Evolutionary conservation across 1,284 basidiomycete species (phyloP).

Genomic region (Trametes polyzona): DNA sequence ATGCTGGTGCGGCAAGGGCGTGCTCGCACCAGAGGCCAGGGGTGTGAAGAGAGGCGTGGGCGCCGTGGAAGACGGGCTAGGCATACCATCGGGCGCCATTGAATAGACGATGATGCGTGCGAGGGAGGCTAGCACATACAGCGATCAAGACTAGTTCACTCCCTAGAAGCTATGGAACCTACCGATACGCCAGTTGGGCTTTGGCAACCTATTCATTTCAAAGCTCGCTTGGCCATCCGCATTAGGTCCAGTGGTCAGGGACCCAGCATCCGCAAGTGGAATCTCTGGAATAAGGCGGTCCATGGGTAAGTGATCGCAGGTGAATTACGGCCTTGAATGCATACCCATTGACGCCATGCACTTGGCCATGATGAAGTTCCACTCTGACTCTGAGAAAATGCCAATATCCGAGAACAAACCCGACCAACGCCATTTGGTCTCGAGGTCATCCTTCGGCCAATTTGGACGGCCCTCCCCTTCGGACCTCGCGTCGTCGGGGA

Average conservation of each 20-base stretch:
- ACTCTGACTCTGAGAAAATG: conserved; percentile 88
- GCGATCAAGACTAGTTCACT: conserved; percentile 31
- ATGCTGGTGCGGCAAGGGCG: conserved; percentile 52
- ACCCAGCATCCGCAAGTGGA: conserved; percentile 70
- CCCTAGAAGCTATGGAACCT: background rate
- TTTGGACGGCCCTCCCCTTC: conserved; percentile 65
- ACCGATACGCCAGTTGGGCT: conserved; percentile 73
- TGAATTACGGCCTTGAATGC: too few relatives aligned
- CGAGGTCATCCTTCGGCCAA: conserved; percentile 53
- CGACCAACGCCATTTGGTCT: conserved; percentile 53
- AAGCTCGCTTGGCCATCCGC: conserved; percentile 69
- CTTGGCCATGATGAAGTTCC: conserved; percentile 90
- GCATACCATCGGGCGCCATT: conserved; percentile 77
- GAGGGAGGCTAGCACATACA: conserved; percentile 62
- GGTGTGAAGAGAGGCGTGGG: conserved; percentile 71
- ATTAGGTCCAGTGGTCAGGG: conserved; percentile 70
- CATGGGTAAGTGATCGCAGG: too few relatives aligned
- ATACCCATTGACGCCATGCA: conserved; percentile 86
- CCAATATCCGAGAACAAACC: conserved; percentile 83
- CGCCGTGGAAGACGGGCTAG: conserved; percentile 54
- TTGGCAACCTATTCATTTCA: conserved; percentile 68
- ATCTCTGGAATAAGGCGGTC: conserved; percentile 56
- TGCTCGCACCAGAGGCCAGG: conserved; percentile 60
- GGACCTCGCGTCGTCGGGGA: conserved; percentile 74
- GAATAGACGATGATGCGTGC: conserved; percentile 91